Evolutionary conservation across 371 early-diverging fungal genomes (phyloP).

Genomic region (Apophysomyces trapeziformis): DNA sequence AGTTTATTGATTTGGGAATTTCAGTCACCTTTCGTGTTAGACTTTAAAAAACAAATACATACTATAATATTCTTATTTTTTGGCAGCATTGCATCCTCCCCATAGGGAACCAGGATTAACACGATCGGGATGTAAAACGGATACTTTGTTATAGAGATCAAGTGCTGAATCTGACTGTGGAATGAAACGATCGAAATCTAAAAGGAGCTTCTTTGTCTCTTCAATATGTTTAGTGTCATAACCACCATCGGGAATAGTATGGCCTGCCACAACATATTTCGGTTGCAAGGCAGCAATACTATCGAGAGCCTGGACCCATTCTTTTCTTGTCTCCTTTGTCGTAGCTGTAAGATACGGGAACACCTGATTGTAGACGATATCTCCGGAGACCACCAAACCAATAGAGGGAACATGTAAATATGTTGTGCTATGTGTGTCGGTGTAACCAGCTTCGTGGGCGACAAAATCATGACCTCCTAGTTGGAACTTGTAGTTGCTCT

Average conservation of each 20-base stretch:
- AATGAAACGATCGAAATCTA: background rate
- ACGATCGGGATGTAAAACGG: conserved; percentile 2
- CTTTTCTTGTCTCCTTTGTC: background rate
- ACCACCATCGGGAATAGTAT: conserved; percentile 5
- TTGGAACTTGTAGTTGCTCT: background rate
- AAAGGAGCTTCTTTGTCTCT: conserved; percentile 1
- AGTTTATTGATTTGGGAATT: no score
- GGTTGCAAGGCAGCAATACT: background rate
- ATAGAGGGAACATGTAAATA: background rate
- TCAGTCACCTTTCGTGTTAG: no score
- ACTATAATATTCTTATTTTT: background rate
- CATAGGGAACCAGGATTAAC: conserved; percentile 7
- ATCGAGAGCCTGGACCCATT: background rate
- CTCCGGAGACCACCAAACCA: conserved; percentile 1
- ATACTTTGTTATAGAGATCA: background rate
- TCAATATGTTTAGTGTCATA: conserved; percentile 1
- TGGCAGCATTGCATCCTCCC: conserved; percentile 2
- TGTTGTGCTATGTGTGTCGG: background rate
- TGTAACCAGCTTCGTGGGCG: background rate
- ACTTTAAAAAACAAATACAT: background rate
- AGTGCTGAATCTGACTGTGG: background rate
- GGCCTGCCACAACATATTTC: background rate
- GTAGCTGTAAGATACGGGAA: background rate
- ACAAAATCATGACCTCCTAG: background rate
- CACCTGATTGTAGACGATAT: conserved; percentile 1